These are phyloP conservation scores for Helicocarpus griseus DNA, from an alignment of 2,329 filamentous ascomycete species.

Conservation along the genomic window DNA sequence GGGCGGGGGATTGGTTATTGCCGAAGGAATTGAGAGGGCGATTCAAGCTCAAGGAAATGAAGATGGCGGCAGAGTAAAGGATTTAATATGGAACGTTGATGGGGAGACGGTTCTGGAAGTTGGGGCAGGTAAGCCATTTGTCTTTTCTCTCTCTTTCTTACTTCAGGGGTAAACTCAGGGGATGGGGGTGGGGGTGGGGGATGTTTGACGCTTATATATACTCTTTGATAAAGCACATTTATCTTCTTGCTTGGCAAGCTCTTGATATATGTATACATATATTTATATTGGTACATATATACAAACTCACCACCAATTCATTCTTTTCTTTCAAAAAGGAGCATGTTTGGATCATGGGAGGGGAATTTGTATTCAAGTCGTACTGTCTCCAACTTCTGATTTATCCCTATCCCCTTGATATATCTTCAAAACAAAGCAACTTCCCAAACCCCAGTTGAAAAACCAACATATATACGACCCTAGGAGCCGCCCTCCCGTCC, in stretches of 20 bases:
- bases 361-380: not conserved
- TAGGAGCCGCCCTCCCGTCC: conserved; percentile 35
- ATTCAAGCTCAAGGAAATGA: conserved; percentile 3
- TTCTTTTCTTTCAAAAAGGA: too few species aligned
- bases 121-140: conserved; percentile 47
- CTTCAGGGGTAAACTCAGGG: conserved; percentile 1
- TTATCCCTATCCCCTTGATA: not conserved
- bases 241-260: not conserved
- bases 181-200: not conserved
- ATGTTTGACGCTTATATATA: not conserved
- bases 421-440: not conserved
- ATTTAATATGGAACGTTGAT: conserved; percentile 31
- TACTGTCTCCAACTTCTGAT: not conserved
- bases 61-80: conserved; percentile 10
- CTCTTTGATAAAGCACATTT: not conserved
- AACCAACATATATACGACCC: not conserved
- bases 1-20: conserved; percentile 42
- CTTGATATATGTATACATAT: conserved; percentile 1
- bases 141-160: conserved; percentile 5
- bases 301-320: too few species aligned
- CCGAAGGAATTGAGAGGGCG: conserved; percentile 28
- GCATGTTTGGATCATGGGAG: not conserved
- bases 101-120: conserved; percentile 48
- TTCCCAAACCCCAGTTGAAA: conserved; percentile 4
- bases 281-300: not conserved